Evolutionary conservation across 2,329 filamentous ascomycete genomes (phyloP).

Genomic region (Botryotinia narcissicola): DNA sequence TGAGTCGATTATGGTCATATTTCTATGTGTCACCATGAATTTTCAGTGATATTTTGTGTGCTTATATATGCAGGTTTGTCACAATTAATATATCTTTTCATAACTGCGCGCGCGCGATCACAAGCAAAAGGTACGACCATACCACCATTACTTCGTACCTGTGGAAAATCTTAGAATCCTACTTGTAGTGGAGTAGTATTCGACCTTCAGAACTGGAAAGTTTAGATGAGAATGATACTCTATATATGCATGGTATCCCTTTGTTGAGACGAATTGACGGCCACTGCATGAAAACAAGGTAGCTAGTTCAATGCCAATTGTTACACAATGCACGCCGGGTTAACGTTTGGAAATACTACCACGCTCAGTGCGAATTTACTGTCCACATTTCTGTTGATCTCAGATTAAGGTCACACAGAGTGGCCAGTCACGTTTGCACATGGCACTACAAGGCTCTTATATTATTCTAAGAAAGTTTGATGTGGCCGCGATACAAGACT

Average conservation of each 20-base stretch:
- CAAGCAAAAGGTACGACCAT: not conserved
- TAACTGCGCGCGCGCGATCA: not conserved
- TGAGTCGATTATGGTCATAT: not conserved
- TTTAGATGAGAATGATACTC: not conserved
- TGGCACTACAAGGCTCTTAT: not conserved
- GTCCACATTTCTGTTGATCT: not conserved
- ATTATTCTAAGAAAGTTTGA: not conserved
- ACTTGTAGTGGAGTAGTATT: not conserved
- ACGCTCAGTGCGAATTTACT: no score
- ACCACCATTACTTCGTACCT: not conserved
- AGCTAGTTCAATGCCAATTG: not conserved
- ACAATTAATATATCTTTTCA: not conserved
- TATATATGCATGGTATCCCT: not conserved
- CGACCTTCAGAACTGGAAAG: not conserved
- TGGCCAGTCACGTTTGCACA: not conserved
- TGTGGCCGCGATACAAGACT: not conserved
- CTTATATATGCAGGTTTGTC: not conserved
- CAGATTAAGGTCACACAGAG: not conserved
- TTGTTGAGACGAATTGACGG: not conserved
- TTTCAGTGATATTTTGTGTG: not conserved
- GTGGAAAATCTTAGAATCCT: not conserved
- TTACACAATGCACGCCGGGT: not conserved
- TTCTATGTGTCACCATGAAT: slow-evolving; percentile 1
- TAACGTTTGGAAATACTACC: not conserved
- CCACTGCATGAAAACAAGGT: not conserved